phyloP scores from a whole-genome alignment of 129 eudicot genomes.

The Arctium lappa region DNA sequence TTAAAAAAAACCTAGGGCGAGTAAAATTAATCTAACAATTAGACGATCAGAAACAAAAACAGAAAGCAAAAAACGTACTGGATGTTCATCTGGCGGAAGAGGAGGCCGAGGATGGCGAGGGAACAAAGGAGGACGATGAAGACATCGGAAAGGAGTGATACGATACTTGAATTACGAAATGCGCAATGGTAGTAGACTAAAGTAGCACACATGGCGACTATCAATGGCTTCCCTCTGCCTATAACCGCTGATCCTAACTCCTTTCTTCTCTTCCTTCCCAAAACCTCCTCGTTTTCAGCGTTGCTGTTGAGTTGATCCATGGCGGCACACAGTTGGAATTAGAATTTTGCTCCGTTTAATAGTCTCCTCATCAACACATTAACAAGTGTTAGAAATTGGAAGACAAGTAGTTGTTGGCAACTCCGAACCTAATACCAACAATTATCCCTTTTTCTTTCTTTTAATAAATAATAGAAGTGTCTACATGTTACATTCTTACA shows the following conservation, averaged over 20 bases:
- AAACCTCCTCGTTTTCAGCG: conserved; percentile 29
- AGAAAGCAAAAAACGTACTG: conserved; percentile 23
- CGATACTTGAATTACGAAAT: conserved; percentile 59
- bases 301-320: conserved; percentile 33
- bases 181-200: conserved; percentile 92
- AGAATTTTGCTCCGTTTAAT: not conserved
- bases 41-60: not conserved
- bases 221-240: conserved; percentile 53
- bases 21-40: not conserved
- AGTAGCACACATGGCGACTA: conserved; percentile 57
- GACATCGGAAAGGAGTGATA: conserved; percentile 82
- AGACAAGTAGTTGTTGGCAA: not conserved
- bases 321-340: not conserved
- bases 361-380: not conserved
- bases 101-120: conserved; percentile 93
- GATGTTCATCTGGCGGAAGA: conserved; percentile 92
- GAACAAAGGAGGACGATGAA: conserved; percentile 89
- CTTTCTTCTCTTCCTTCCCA: conserved; percentile 23
- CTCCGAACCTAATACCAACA: not conserved
- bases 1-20: not conserved
- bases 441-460: not conserved
- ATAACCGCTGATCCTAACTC: conserved; percentile 30
- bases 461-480: too few species aligned
- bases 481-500: too few species aligned
- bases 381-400: conserved; percentile 13